Evolutionary conservation across 345 rosid species (phyloP), one percentile per base, ranked within the genome.

Genomic region (Cardamine chenopodiifolia): DNA sequence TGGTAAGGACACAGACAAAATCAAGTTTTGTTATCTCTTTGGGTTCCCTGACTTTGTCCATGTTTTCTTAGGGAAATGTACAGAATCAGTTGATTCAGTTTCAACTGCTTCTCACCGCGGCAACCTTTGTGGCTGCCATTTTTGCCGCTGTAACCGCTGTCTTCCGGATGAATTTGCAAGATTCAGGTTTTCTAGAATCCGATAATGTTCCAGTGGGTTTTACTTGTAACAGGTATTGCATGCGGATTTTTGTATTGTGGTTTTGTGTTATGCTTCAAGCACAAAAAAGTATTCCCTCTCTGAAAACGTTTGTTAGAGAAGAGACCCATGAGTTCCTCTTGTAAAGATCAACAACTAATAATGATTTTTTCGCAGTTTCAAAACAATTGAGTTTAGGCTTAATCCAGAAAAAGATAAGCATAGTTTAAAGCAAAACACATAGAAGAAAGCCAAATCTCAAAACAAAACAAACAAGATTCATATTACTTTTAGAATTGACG

Each of bases 1-100:
- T 95, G 89, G 99, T 92, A 77, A 79, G 76, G 15, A 39, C 48
- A 44, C 42, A 48, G 10, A 59, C 50, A 68, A 44, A 40, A 2
- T 17, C 25, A 45, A 56, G 62, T 13, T 8, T 39, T 26, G 32
- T 7, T 31, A n/a, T 59, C 47, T 32, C 29, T 54, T 5, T 18
- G 9, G 28, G 18, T 69, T 19, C 14, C 7, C n/a, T 70, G 26
- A 55, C 56, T 66, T 61, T 34, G 0, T 67, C 35, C 32, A 19
- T 72, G 26, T 58, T 56, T 56, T 34, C 60, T 70, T 86, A 95
- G 99, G 97, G 94, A 18, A 95, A 92, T 72, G 85, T 95, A 32
- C 99, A 95, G 81, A 95, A 95, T 82, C 97, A 88, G 29, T 81
- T 95, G 75, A 95, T 95, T 78, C 97, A 92, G 75, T 95, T 90